Evolutionary conservation across 129 eudicot genomes (phyloP).

Genomic region (Tagetes patula): DNA sequence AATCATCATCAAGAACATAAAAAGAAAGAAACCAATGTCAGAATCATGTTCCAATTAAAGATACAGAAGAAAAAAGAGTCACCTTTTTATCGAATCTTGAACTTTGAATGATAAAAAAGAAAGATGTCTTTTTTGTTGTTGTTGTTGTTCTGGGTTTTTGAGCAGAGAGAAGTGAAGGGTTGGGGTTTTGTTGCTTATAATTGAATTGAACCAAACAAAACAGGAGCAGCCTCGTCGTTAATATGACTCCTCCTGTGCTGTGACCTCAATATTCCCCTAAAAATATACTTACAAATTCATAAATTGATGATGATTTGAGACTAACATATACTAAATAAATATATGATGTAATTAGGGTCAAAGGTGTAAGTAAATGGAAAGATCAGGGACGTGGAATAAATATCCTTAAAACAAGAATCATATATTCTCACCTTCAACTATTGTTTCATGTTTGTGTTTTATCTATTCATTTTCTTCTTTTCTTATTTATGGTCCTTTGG

Average conservation of each 20-base stretch:
- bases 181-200: slow-evolving; percentile 26
- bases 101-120: slow-evolving; percentile 21
- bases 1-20: slow-evolving; percentile 17
- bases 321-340: background rate
- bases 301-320: too few relatives aligned
- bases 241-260: background rate
- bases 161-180: slow-evolving; percentile 22
- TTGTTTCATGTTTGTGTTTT: background rate
- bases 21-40: slow-evolving; percentile 17
- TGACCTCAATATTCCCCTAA: slow-evolving; percentile 26
- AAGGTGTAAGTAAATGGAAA: slow-evolving; percentile 11
- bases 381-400: slow-evolving; percentile 14
- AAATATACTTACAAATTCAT: background rate
- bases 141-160: slow-evolving; percentile 18
- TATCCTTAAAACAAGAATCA: slow-evolving; percentile 8
- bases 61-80: slow-evolving; percentile 17
- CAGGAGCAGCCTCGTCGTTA: slow-evolving; percentile 28
- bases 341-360: slow-evolving; percentile 3
- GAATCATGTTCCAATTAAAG: slow-evolving; percentile 17
- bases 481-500: too few relatives aligned
- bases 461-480: too few relatives aligned
- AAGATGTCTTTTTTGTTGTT: slow-evolving; percentile 1
- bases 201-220: slow-evolving; percentile 14
- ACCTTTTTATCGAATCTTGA: slow-evolving; percentile 40
- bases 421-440: slow-evolving; percentile 14